Evolutionary conservation across 2,329 filamentous ascomycete genomes (phyloP).

Genomic region (Dactylellina parvicollis): DNA sequence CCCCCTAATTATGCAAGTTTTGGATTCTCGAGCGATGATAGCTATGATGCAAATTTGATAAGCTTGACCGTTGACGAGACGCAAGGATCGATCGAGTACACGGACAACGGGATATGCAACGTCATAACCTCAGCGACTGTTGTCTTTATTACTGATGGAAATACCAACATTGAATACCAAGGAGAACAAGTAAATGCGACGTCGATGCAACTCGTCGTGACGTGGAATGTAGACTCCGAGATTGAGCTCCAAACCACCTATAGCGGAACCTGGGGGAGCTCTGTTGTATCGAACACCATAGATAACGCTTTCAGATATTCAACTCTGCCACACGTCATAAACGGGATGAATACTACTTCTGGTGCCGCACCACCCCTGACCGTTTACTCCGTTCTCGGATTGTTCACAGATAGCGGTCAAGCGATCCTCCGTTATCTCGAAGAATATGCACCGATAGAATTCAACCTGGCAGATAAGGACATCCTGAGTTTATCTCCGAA

Average conservation of each 20-base stretch:
- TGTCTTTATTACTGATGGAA: background rate
- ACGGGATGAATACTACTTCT: background rate
- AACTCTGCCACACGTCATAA: background rate
- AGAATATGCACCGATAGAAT: background rate
- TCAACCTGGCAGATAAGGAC: background rate
- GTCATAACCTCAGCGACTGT: background rate
- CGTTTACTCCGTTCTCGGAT: background rate
- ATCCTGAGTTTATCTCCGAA: background rate
- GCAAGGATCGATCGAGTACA: background rate
- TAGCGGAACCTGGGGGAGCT: conserved; percentile 3
- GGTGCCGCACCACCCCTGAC: background rate
- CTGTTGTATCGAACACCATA: background rate
- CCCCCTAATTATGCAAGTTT: background rate
- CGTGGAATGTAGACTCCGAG: conserved; percentile 1
- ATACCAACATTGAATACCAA: conserved; percentile 5
- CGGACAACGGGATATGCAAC: conserved; percentile 4
- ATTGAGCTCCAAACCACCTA: background rate
- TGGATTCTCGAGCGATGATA: conserved; percentile 1
- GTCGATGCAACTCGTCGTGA: background rate
- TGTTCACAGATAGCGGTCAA: background rate
- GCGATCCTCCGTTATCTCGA: background rate
- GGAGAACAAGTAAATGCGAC: conserved; percentile 3
- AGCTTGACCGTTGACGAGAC: background rate
- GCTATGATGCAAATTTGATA: background rate
- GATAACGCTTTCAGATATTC: background rate